phyloP scores from a whole-genome alignment of 768 basidiomycete genomes.

The Leccinum subtestaceum region DNA sequence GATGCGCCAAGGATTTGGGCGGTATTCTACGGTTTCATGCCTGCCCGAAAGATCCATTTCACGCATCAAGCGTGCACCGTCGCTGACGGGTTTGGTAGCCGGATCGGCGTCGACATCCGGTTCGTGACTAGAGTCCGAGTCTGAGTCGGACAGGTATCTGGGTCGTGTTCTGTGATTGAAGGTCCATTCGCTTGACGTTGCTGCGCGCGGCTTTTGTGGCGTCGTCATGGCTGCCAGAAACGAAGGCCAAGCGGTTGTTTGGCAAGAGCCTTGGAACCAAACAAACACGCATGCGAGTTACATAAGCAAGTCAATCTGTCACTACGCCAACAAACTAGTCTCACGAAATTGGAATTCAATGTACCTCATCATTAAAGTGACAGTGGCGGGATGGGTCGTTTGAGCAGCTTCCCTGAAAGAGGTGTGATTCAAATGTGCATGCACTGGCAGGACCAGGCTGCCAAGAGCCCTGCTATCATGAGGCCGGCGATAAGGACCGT shows the following conservation, averaged over 20 bases:
- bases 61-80: constrained; percentile 34
- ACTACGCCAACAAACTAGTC: not conserved
- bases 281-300: not conserved
- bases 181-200: constrained; percentile 24
- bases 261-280: constrained; percentile 6
- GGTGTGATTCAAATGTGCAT: not conserved
- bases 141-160: constrained; percentile 13
- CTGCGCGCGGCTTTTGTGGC: not conserved
- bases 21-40: constrained; percentile 61
- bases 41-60: constrained; percentile 62
- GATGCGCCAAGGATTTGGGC: constrained; percentile 78
- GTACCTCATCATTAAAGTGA: not conserved
- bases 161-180: constrained; percentile 22
- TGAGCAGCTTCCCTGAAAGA: not conserved
- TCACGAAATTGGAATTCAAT: not conserved
- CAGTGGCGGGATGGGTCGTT: not conserved
- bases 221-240: not conserved
- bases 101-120: not conserved
- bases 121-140: constrained; percentile 11
- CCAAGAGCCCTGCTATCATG: not conserved
- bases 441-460: not conserved
- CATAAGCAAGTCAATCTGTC: not conserved
- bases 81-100: constrained; percentile 4
- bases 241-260: constrained; percentile 5
- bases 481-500: not conserved